phyloP scores from a whole-genome alignment of 1,139 yeast genomes.

The Pneumocystis sp. region DNA sequence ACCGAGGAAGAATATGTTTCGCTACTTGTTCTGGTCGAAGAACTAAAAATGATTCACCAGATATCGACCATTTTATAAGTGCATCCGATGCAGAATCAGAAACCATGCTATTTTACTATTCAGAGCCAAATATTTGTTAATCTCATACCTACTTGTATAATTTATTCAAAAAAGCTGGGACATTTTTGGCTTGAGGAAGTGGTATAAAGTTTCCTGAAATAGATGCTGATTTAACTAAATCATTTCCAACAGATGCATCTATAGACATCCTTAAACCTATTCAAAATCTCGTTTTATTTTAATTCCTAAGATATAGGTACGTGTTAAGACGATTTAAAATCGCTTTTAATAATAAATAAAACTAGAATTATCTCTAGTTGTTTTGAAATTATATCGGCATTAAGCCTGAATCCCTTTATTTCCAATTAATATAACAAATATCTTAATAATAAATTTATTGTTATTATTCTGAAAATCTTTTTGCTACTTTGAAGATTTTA shows the following conservation, averaged over 20 bases:
- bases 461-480: no score
- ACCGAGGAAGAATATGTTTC: conserved; percentile 68
- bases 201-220: neutral
- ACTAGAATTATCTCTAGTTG: neutral
- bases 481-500: neutral
- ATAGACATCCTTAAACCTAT: neutral
- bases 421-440: no score
- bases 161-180: conserved; percentile 8
- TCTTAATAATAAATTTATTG: neutral
- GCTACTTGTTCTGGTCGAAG: conserved; percentile 55
- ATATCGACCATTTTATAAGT: conserved; percentile 69
- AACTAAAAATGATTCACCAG: conserved; percentile 78
- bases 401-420: no score
- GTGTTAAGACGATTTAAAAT: neutral
- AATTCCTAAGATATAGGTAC: neutral
- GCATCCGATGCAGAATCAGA: conserved; percentile 60
- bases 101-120: conserved; percentile 41
- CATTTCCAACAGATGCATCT: neutral
- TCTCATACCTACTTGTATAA: neutral
- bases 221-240: neutral
- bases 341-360: neutral
- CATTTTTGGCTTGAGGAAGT: conserved; percentile 4
- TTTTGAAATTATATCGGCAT: neutral
- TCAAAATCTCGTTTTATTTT: neutral
- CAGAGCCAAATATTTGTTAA: neutral